Conservation (phyloP, 2,329 filamentous ascomycete species). For the Cladosporium sp. region DNA sequence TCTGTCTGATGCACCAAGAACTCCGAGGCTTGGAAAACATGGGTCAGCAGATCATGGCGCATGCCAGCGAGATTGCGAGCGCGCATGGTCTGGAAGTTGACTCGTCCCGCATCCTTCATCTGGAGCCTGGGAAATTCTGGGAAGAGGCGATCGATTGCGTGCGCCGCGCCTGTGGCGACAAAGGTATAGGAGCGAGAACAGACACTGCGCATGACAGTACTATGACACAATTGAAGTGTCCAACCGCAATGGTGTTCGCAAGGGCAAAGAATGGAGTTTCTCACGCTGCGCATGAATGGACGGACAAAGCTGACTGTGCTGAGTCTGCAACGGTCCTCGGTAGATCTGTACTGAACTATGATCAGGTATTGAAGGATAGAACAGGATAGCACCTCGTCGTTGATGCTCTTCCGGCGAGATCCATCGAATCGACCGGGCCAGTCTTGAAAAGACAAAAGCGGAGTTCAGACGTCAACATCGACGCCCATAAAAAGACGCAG, state of each 20-base stretch:
- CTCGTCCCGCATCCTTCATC: conserved; percentile 25
- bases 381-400: neutral
- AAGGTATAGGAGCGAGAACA: conserved; percentile 26
- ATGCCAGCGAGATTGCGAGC: neutral
- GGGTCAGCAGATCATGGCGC: conserved; percentile 26
- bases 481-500: neutral
- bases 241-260: conserved; percentile 38
- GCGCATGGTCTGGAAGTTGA: conserved; percentile 14
- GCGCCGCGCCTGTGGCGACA: conserved; percentile 28
- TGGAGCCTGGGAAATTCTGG: conserved; percentile 23
- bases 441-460: neutral
- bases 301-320: conserved; percentile 28
- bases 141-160: conserved; percentile 27
- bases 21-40: conserved; percentile 26
- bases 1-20: conserved; percentile 34
- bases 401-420: neutral
- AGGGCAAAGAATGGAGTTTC: conserved; percentile 31
- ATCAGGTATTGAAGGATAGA: conserved; percentile 28
- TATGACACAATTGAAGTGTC: conserved; percentile 30
- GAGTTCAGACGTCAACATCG: neutral
- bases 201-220: conserved; percentile 34
- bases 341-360: conserved; percentile 32
- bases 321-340: conserved; percentile 30
- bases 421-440: neutral
- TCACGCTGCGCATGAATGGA: conserved; percentile 31